Percentiles rank a stretch among this genome's conserved stretches.
Evolutionary conservation across 2,329 filamentous ascomycete genomes (phyloP).

Genomic region (Capronia americana): DNA sequence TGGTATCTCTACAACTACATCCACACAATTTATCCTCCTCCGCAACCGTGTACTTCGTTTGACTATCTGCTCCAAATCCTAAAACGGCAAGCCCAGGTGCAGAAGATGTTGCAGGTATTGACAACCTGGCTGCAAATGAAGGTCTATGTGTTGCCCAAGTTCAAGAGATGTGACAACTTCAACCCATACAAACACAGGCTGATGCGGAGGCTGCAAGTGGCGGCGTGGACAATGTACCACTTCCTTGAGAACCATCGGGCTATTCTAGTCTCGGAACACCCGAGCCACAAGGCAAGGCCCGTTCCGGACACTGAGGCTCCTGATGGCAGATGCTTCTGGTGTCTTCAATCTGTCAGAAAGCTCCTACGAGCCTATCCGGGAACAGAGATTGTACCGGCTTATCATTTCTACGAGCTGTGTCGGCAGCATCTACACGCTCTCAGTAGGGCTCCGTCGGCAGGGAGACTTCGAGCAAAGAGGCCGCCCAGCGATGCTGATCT

Average conservation of each 20-base stretch:
- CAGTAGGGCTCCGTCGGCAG: conserved; percentile 34
- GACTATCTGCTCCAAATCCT: conserved; percentile 35
- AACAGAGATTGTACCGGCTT: conserved; percentile 31
- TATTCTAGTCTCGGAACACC: conserved; percentile 33
- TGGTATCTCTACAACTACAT: conserved; percentile 28
- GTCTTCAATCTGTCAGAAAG: conserved; percentile 20
- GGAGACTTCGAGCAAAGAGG: conserved; percentile 33
- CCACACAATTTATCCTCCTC: conserved; percentile 30
- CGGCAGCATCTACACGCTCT: conserved; percentile 32
- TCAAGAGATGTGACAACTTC: conserved; percentile 30
- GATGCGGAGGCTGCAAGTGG: conserved; percentile 29
- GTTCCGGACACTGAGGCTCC: not conserved
- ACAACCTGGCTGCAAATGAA: conserved; percentile 34
- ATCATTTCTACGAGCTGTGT: conserved; percentile 35
- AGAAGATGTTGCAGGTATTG: conserved; percentile 32
- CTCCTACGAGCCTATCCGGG: conserved; percentile 31
- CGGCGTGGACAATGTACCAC: conserved; percentile 35
- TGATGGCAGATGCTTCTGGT: conserved; percentile 22
- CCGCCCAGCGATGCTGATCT: conserved; percentile 34
- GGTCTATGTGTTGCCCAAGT: conserved; percentile 34
- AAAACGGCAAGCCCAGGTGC: conserved; percentile 29
- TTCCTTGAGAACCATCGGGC: conserved; percentile 36
- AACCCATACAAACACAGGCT: conserved; percentile 32
- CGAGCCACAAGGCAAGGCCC: conserved; percentile 19
- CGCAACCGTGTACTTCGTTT: conserved; percentile 25